These are phyloP conservation scores for Globomyces pollinis-pini DNA, from an alignment of 192 early-diverging fungal genomes.

Conservation along the genomic window DNA sequence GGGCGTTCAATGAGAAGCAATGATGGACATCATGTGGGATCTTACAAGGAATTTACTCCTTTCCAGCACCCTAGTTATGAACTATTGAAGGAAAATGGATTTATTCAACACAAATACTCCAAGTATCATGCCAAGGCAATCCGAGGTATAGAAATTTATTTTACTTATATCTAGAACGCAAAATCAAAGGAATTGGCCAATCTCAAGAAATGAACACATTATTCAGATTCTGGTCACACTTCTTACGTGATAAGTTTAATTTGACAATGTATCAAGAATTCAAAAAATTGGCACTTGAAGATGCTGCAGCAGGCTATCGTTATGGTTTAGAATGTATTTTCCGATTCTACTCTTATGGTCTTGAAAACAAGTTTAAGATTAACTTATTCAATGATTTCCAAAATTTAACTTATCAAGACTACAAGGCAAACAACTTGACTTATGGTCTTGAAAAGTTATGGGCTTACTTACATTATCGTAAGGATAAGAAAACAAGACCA, in stretches of 20 bases:
- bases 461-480: conserved; percentile 86
- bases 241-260: conserved; percentile 94
- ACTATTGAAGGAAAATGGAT: conserved; percentile 92
- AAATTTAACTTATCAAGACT: conserved; percentile 69
- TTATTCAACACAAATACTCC: conserved; percentile 93
- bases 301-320: conserved; percentile 76
- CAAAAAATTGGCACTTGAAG: conserved; percentile 80
- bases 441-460: conserved; percentile 96
- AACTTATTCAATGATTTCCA: conserved; percentile 88
- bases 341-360: conserved; percentile 94
- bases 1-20: not conserved
- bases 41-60: conserved; percentile 36
- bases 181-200: conserved; percentile 77
- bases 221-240: conserved; percentile 97
- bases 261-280: conserved; percentile 91
- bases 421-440: conserved; percentile 38
- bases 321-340: conserved; percentile 97
- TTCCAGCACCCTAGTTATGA: conserved; percentile 86
- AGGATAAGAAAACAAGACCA: conserved; percentile 49
- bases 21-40: not conserved
- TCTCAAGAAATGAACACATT: conserved; percentile 97
- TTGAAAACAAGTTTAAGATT: conserved; percentile 80
- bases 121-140: conserved; percentile 90
- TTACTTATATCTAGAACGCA: conserved; percentile 61
- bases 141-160: conserved; percentile 32